Conservation (phyloP, 2,329 filamentous ascomycete genomes). For the Fusarium tanahbumbuense region DNA sequence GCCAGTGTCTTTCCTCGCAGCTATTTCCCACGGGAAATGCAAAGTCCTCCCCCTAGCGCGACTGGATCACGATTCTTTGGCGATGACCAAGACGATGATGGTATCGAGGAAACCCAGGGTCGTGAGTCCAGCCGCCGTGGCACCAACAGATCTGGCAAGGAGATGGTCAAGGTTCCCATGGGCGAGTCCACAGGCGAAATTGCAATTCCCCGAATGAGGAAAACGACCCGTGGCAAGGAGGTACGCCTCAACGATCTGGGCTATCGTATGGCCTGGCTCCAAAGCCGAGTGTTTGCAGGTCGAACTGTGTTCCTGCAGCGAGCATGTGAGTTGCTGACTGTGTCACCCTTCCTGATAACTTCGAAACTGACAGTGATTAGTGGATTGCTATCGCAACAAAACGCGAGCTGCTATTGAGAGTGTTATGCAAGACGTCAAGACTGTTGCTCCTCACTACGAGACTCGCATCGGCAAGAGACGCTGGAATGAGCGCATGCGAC, state of each 20-base stretch:
- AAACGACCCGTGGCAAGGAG: slow-evolving; percentile 79
- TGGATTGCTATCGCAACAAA: slow-evolving; percentile 95
- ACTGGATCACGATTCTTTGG: slow-evolving; percentile 80
- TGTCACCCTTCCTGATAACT: background rate
- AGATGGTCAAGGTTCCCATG: slow-evolving; percentile 71
- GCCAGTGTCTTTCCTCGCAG: slow-evolving; percentile 92
- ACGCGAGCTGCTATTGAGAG: slow-evolving; percentile 84
- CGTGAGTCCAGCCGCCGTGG: slow-evolving; percentile 54
- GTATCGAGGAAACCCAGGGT: slow-evolving; percentile 63
- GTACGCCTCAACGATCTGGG: slow-evolving; percentile 93
- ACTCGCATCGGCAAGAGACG: slow-evolving; percentile 85
- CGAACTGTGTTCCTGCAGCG: slow-evolving; percentile 89
- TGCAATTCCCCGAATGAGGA: slow-evolving; percentile 79
- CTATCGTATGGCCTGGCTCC: slow-evolving; percentile 96
- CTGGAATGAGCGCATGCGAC: slow-evolving; percentile 71
- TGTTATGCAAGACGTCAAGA: slow-evolving; percentile 78
- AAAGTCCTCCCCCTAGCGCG: slow-evolving; percentile 81
- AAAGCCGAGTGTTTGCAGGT: slow-evolving; percentile 90
- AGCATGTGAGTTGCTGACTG: slow-evolving; percentile 74
- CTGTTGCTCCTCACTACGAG: slow-evolving; percentile 86
- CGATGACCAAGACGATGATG: slow-evolving; percentile 70
- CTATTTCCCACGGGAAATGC: slow-evolving; percentile 95
- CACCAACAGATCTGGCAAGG: slow-evolving; percentile 48
- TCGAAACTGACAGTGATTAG: slow-evolving; percentile 57
- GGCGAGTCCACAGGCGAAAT: slow-evolving; percentile 79